phyloP scores from a whole-genome alignment of 2,329 filamentous ascomycete species.

The Penicillium sp. region DNA sequence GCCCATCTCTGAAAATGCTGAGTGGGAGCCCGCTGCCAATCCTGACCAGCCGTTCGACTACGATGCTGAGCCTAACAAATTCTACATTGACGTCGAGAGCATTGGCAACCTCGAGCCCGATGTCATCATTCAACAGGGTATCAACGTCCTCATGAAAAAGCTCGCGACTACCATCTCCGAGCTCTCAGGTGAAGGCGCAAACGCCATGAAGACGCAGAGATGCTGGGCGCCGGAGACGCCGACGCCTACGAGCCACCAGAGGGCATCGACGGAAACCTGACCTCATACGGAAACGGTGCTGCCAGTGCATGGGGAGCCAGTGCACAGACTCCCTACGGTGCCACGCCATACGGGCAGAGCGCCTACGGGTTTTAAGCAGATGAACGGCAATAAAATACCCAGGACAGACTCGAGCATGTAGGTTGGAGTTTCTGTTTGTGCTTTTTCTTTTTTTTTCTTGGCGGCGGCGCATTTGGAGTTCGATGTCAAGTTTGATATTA shows the following conservation, averaged over 20 bases:
- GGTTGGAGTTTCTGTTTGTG: slow-evolving; percentile 19
- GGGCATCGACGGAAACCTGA: slow-evolving; percentile 41
- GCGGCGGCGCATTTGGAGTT: slow-evolving; percentile 14
- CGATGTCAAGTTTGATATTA: background rate
- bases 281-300: slow-evolving; percentile 44
- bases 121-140: slow-evolving; percentile 79
- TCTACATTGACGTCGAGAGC: slow-evolving; percentile 92
- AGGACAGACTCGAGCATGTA: slow-evolving; percentile 20
- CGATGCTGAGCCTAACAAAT: slow-evolving; percentile 73
- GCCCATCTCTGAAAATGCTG: slow-evolving; percentile 37
- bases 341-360: slow-evolving; percentile 56
- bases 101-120: slow-evolving; percentile 86
- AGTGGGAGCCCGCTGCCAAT: slow-evolving; percentile 73
- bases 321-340: slow-evolving; percentile 55
- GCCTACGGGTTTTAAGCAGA: slow-evolving; percentile 30
- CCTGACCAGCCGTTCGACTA: slow-evolving; percentile 88
- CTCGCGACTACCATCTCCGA: slow-evolving; percentile 71
- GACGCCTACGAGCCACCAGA: slow-evolving; percentile 47
- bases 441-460: slow-evolving; percentile 12
- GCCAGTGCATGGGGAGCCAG: slow-evolving; percentile 62
- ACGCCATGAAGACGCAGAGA: slow-evolving; percentile 48
- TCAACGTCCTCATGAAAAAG: slow-evolving; percentile 78
- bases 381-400: slow-evolving; percentile 1
- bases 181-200: slow-evolving; percentile 53
- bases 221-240: slow-evolving; percentile 48